Base-by-base conservation (phyloP, 1,139 yeast species). In the Pichia sp. region DNA sequence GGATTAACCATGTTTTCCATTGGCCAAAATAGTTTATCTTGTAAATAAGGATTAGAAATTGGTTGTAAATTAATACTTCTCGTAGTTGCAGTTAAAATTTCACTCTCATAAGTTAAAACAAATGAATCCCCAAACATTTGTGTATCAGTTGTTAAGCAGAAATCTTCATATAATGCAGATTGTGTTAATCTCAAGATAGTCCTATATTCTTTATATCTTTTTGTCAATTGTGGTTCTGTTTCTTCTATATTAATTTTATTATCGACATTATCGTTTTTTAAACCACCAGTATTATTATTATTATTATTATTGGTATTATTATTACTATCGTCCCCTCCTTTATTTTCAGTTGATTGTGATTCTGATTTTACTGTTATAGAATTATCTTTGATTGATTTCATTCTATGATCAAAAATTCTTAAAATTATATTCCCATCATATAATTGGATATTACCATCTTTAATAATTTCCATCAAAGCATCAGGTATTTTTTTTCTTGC, bases 401-500 rank as follows among this genome's bases (percentile, higher is more conserved):
- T 64, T 11, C 82, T 66, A 62, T 89, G 96, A 61, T 92, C 98
- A 52, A 76, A 78, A 20, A 92, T 83, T 57, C 87, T 87, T 42
- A 92, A 64, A 22, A 92, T 86, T 36, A 90, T 69, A 59, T 95
- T 87, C 0, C 97, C 97, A 62, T 90, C 97, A 61, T 87, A 90
- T 43, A 87, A 76, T 48, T 79, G 76, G 29, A 90, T 77, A 16
- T 90, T 82, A 39, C 92, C 86, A 61, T 90, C 97, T 56, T 87
- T 80, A 46, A 90, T 72, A 22, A 90, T 85, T 64, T 90, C 97
- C 55, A 90, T 80, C 61, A 92, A 80, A 22, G 94, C 90, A 37
- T 87, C 84, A 1, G 97, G 97, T 16, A 92, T 87, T 56, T 82
- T 82, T 46, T 90, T 95, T 48, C 77, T 68, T 20, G 90, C 80